Evolutionary conservation across 1,284 basidiomycete genomes (phyloP), one percentile per base, ranked within the genome.

Genomic region (Psilocybe mexicana): DNA sequence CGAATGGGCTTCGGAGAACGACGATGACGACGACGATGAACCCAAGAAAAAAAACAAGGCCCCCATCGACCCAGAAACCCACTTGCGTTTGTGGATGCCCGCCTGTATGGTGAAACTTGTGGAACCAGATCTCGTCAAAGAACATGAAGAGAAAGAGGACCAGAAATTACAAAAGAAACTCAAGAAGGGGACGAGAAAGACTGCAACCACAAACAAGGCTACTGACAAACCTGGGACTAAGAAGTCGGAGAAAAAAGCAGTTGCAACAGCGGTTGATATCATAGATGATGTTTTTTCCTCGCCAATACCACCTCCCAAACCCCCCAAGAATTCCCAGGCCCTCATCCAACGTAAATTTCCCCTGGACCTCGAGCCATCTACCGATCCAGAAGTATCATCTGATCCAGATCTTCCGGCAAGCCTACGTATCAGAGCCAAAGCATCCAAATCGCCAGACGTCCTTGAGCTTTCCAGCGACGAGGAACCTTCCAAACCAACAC

Each of bases 1-100:
- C 62, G 79, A 74, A 46, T 82, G 79, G 79, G 78, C 70, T 24
- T 72, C 71, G 8, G 78, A 81, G 42, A 73, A 74, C 11, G 78
- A 75, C 24, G 73, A 76, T 28, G 77, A 76, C 45, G 76, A 74
- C 10, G 73, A 71, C 3, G 74, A 68, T 7, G 66, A 62, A 42
- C 67, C 63, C 44, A 76, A 72, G 64, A 73, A 69, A 49, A 65
- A 67, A 35, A 63, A 62, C 11, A 77, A 77, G 67, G 80, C 76
- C 11, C 77, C 79, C 5, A 72, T 79, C 2, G 77, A 80, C 62
- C 79, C 89, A 4, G 58, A 75, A 28, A 75, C 74, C 54, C 77
- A 80, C 62, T 64, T 90, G 62, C 76, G 88, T 28, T 66, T 93
- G 35, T 91, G 89, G 89, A 78, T 92, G 76, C 88, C 91, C 0